Evolutionary conservation across 139 green algal genomes (phyloP).

Genomic region (Volvox africanus): DNA sequence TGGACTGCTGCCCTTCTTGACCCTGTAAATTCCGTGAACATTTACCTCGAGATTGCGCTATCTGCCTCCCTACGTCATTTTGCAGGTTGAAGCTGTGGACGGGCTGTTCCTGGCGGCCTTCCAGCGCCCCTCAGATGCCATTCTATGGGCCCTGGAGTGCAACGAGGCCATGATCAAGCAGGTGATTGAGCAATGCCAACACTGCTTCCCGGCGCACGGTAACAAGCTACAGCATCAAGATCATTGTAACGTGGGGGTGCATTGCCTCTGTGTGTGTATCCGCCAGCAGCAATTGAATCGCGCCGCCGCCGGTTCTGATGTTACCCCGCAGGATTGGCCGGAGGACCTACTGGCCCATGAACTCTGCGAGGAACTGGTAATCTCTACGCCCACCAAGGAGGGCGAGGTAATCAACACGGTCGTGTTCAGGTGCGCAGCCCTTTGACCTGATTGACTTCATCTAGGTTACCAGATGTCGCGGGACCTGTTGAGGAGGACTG

Average conservation of each 20-base stretch:
- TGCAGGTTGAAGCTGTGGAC: constrained; percentile 63
- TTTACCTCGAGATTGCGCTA: no score
- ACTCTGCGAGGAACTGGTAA: constrained; percentile 60
- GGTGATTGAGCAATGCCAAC: background rate
- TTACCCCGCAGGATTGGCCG: constrained; percentile 32
- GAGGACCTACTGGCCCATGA: constrained; percentile 60
- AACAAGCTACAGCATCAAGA: no score
- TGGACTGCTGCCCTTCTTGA: no score
- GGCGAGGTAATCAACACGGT: constrained; percentile 56
- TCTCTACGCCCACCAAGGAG: constrained; percentile 44
- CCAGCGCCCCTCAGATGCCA: constrained; percentile 47
- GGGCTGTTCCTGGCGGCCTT: constrained; percentile 63
- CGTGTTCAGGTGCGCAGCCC: constrained; percentile 38
- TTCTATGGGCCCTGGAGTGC: constrained; percentile 61
- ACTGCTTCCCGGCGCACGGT: no score
- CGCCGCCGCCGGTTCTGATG: background rate
- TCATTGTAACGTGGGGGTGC: no score
- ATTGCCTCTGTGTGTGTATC: no score
- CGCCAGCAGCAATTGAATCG: no score
- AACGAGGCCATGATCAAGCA: constrained; percentile 59
- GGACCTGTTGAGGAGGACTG: no score
- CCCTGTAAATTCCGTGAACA: no score
- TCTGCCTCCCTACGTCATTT: no score
- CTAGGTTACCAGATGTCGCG: no score
- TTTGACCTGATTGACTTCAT: no score